A percentile compares a stretch with the other conserved stretches of the same genome.
Evolutionary conservation across 2,329 filamentous ascomycete species (phyloP).

Genomic region (Didymella exigua): DNA sequence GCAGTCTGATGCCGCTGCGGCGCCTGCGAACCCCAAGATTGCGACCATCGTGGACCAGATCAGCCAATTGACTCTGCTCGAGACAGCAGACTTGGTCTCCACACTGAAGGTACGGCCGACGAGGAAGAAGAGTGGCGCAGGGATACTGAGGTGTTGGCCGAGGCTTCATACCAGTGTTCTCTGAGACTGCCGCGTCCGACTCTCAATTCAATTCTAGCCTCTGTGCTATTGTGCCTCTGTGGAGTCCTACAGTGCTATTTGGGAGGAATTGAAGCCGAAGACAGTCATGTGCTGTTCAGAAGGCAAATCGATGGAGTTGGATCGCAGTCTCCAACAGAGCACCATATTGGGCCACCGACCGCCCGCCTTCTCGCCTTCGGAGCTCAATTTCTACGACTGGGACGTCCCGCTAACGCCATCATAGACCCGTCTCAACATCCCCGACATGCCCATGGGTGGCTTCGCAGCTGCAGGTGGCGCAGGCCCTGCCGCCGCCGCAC

Average conservation of each 20-base stretch:
- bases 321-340: background rate
- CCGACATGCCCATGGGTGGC: slow-evolving; percentile 92
- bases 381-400: background rate
- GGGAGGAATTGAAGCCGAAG: background rate
- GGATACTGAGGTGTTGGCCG: background rate
- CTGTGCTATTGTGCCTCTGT: background rate
- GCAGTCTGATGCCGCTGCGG: slow-evolving; percentile 76
- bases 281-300: background rate
- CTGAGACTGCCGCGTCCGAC: background rate
- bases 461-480: slow-evolving; percentile 75
- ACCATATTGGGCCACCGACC: background rate
- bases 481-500: slow-evolving; percentile 65
- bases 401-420: background rate
- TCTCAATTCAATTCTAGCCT: too few relatives aligned
- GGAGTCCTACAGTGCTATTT: background rate
- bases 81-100: slow-evolving; percentile 94
- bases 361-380: background rate
- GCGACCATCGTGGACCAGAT: slow-evolving; percentile 96
- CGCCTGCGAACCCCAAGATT: slow-evolving; percentile 83
- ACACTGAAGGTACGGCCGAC: slow-evolving; percentile 78
- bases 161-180: background rate
- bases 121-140: background rate
- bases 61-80: slow-evolving; percentile 93
- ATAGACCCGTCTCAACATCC: slow-evolving; percentile 93
- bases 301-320: background rate